These are phyloP conservation scores for Fusarium miscanthi DNA, from an alignment of 2,329 filamentous ascomycete genomes.

Conservation along the genomic window DNA sequence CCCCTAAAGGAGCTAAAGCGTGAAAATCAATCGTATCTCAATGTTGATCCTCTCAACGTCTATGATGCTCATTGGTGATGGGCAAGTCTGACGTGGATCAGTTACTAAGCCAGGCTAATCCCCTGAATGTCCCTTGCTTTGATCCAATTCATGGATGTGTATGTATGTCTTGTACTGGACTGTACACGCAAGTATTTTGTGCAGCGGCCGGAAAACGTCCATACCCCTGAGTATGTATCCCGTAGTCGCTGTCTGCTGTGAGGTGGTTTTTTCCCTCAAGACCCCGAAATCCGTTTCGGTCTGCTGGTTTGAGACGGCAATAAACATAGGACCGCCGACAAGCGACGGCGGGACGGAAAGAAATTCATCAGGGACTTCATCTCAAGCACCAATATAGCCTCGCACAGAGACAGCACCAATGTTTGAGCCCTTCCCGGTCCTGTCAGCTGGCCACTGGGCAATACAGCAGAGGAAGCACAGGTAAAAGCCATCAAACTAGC, in stretches of 20 bases:
- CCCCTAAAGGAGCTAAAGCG: slow-evolving; percentile 34
- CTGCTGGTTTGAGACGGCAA: slow-evolving; percentile 18
- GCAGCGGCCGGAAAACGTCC: slow-evolving; percentile 10
- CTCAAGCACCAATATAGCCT: slow-evolving; percentile 18
- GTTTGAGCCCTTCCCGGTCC: slow-evolving; percentile 28
- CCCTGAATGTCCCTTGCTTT: slow-evolving; percentile 38
- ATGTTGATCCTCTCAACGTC: slow-evolving; percentile 31
- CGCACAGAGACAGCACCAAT: slow-evolving; percentile 33
- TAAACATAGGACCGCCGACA: slow-evolving; percentile 13
- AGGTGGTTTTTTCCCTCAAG: slow-evolving; percentile 4
- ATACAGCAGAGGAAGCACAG: slow-evolving; percentile 28
- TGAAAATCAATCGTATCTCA: slow-evolving; percentile 43
- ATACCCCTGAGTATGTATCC: slow-evolving; percentile 21
- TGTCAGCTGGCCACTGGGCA: slow-evolving; percentile 28
- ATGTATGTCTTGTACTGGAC: slow-evolving; percentile 13
- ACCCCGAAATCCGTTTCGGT: slow-evolving; percentile 34
- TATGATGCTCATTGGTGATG: slow-evolving; percentile 26
- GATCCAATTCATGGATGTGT: slow-evolving; percentile 6
- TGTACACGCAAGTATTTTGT: slow-evolving; percentile 32
- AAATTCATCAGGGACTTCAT: slow-evolving; percentile 37
- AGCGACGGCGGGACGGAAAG: slow-evolving; percentile 24
- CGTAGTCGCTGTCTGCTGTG: neutral
- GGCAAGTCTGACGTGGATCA: slow-evolving; percentile 20
- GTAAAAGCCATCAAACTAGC: slow-evolving; percentile 22
- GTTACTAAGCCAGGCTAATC: slow-evolving; percentile 17